A percentile compares a stretch with the other conserved stretches of the same genome.
phyloP scores from a whole-genome alignment of 2,329 filamentous ascomycete genomes.

The Fusarium dimerum region DNA sequence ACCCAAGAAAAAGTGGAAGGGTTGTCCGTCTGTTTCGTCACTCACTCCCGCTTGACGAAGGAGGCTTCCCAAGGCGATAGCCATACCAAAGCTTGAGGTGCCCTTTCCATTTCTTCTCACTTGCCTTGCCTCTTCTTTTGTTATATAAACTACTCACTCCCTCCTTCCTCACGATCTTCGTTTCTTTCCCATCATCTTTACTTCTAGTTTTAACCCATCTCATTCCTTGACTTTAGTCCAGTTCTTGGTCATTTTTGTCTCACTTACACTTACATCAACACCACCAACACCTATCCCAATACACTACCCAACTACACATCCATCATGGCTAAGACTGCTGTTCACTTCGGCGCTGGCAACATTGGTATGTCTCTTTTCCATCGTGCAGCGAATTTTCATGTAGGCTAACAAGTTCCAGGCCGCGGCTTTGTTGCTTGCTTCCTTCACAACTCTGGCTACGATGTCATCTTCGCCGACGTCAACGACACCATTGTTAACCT shows the following conservation, averaged over 20 bases:
- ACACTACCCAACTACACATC: conserved; percentile 7
- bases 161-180: conserved; percentile 19
- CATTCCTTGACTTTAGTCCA: neutral
- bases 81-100: neutral
- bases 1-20: no score
- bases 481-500: conserved; percentile 78
- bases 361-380: conserved; percentile 56
- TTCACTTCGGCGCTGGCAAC: conserved; percentile 86
- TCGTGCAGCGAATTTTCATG: neutral
- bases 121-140: conserved; percentile 2
- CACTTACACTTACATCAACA: conserved; percentile 14
- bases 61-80: neutral
- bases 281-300: conserved; percentile 10
- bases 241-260: neutral
- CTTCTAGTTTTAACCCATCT: neutral
- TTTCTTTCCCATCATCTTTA: conserved; percentile 14
- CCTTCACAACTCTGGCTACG: conserved; percentile 90
- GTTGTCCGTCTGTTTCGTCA: neutral
- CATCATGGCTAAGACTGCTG: conserved; percentile 65
- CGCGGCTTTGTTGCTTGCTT: conserved; percentile 89
- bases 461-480: conserved; percentile 96
- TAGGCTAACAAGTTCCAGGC: conserved; percentile 37
- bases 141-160: conserved; percentile 26
- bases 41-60: neutral
- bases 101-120: no score